Evolutionary conservation across 192 early-diverging fungal genomes (phyloP).

Genomic region (Rhizophagus sp.): DNA sequence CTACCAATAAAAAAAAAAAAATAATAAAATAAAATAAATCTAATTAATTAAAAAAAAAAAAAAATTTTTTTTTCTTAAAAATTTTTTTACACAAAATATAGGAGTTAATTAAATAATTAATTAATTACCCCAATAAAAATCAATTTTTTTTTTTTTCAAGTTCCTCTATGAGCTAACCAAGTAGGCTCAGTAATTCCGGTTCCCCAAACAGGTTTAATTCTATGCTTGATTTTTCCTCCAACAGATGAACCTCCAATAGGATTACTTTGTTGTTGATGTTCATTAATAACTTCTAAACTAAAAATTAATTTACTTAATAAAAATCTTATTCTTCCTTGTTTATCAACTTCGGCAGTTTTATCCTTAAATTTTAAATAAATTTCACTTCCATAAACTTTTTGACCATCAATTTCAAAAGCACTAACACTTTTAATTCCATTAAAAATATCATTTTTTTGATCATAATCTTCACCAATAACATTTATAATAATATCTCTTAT

Average conservation of each 20-base stretch:
- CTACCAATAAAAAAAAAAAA: no score
- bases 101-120: no score
- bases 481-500: not conserved
- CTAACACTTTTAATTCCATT: not conserved
- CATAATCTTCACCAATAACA: not conserved
- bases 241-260: no score
- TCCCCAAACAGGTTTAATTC: not conserved
- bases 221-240: not conserved
- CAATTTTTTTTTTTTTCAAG: not conserved
- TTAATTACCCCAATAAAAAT: not conserved
- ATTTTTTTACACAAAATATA: no score
- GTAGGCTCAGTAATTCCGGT: not conserved
- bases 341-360: not conserved
- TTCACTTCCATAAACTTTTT: not conserved
- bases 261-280: not conserved
- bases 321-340: not conserved
- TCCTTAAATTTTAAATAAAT: not conserved
- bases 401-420: not conserved
- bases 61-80: no score
- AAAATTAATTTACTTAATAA: not conserved
- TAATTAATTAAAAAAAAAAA: no score
- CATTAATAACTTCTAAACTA: not conserved
- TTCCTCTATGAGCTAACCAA: not conserved
- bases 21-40: no score
- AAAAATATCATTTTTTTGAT: not conserved